phyloP scores from a whole-genome alignment of 805 yeast species.

The Novakomyces olei region DNA sequence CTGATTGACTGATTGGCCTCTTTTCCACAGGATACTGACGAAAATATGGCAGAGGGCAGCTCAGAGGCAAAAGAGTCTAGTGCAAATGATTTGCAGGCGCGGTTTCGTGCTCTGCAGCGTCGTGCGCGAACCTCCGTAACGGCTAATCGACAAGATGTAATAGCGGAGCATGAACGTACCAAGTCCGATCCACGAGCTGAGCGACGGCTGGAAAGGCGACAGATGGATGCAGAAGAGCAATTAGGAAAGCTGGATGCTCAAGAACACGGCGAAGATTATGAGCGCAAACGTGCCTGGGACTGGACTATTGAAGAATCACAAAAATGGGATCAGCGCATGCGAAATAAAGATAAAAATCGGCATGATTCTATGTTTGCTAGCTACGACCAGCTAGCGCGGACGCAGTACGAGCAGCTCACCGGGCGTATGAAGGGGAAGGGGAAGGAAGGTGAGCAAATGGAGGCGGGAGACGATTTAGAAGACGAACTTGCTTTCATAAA shows the following conservation, averaged over 20 bases:
- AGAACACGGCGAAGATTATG: slow-evolving; percentile 21
- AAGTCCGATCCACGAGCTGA: slow-evolving; percentile 8
- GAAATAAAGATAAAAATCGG: slow-evolving; percentile 13
- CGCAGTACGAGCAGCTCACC: slow-evolving; percentile 34
- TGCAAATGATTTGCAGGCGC: too few relatives aligned
- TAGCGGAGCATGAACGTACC: slow-evolving; percentile 9
- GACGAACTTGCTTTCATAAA: slow-evolving; percentile 12
- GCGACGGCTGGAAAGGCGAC: slow-evolving; percentile 13
- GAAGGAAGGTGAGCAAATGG: slow-evolving; percentile 21
- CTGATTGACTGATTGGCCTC: too few relatives aligned
- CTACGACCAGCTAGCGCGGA: slow-evolving; percentile 34
- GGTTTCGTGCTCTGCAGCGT: too few relatives aligned
- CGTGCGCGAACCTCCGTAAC: too few relatives aligned
- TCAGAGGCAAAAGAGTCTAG: too few relatives aligned
- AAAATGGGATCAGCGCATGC: slow-evolving; percentile 30
- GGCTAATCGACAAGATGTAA: slow-evolving; percentile 9
- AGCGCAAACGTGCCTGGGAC: slow-evolving; percentile 27
- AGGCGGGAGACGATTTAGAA: slow-evolving; percentile 7
- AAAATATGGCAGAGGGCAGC: too few relatives aligned
- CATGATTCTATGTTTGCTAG: slow-evolving; percentile 24
- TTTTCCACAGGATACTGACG: too few relatives aligned
- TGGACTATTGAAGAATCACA: slow-evolving; percentile 45
- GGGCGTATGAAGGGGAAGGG: slow-evolving; percentile 18
- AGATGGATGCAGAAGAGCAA: slow-evolving; percentile 20
- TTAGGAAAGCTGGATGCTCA: slow-evolving; percentile 18